These are phyloP conservation scores for Boletus speciosus DNA, from an alignment of 768 basidiomycete genomes.

Conservation along the genomic window DNA sequence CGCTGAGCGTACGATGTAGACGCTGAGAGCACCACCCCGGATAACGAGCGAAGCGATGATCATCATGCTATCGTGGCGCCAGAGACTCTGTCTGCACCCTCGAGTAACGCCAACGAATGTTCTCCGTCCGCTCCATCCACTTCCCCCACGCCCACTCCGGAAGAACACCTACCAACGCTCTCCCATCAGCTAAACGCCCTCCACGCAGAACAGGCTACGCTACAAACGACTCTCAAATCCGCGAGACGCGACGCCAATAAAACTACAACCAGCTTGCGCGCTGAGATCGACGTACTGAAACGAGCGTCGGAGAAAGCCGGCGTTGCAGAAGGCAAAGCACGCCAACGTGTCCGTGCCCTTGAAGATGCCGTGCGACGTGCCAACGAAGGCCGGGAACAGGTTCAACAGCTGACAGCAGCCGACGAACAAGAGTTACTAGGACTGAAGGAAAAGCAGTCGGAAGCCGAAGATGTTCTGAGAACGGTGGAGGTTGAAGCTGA, in stretches of 20 bases:
- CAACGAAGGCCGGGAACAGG: conserved; percentile 47
- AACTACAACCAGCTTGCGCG: conserved; percentile 72
- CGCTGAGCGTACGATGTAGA: conserved; percentile 13
- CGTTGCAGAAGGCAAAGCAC: conserved; percentile 71
- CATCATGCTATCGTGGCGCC: conserved; percentile 2
- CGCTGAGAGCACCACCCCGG: conserved; percentile 19
- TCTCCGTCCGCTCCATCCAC: conserved; percentile 23
- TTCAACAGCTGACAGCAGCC: conserved; percentile 38
- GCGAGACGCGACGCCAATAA: conserved; percentile 81
- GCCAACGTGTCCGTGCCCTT: conserved; percentile 82
- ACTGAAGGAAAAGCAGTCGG: conserved; percentile 39
- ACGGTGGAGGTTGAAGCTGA: conserved; percentile 45
- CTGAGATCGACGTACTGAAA: conserved; percentile 82
- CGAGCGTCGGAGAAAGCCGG: conserved; percentile 78
- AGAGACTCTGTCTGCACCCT: conserved; percentile 25
- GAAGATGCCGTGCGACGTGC: conserved; percentile 87
- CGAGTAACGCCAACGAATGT: conserved; percentile 21
- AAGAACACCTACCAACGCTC: conserved; percentile 65
- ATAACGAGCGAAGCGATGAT: conserved; percentile 24
- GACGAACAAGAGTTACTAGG: conserved; percentile 41
- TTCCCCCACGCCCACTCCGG: conserved; percentile 42
- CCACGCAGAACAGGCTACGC: conserved; percentile 61
- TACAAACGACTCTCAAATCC: conserved; percentile 69
- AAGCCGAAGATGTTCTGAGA: conserved; percentile 39
- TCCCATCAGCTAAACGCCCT: conserved; percentile 63